Evolutionary conservation across 1,284 basidiomycete species (phyloP), one percentile per base, ranked within the genome.

Genomic region (Sparassis latifolia): DNA sequence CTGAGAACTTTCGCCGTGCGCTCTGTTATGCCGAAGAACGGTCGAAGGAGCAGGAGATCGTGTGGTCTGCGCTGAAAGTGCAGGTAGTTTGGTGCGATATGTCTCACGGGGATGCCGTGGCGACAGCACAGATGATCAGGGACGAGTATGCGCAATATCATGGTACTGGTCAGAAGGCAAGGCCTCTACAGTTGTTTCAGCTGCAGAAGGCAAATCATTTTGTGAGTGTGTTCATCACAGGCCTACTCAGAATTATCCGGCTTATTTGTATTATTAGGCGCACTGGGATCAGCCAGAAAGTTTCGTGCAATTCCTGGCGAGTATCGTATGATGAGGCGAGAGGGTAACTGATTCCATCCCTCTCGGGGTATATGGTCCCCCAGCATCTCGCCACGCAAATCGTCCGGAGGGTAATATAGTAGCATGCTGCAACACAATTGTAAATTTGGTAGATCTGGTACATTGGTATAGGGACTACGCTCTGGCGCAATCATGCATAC

Each of bases 221-320:
- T 44, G 55, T 58, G 47, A 58, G 57, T 50, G 28, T 10, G 35
- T 37, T n/a, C 32, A 52, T n/a, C 52, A 47, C 32, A 47, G 47
- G 49, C 20, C 37, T n/a, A 37, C 48, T 50, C 6, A 38, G 9
- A 50, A 51, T 62, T 29, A 55, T 55, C 33, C 20, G 20, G 35
- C 35, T 47, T 44, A 28, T 30, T 61, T 28, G 55, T 56, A 48
- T 49, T 47, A 7, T 6, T 20, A 63, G 62, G 46, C 54, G 10
- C 62, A 63, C 12, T 63, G 58, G 57, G 62, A 63, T 38, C 50
- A 58, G 4, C 60, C 62, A 1, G 58, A 62, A 44, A 39, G 55
- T 3, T 55, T 61, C 42, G 49, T 50, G 1, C 30, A 42, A 30
- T 27, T 57, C 30, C 39, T 61, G n/a, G 55, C 55, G 4, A 45